Conservation (phyloP, 306 rosid genomes). For the Astragalus membranaceus region DNA sequence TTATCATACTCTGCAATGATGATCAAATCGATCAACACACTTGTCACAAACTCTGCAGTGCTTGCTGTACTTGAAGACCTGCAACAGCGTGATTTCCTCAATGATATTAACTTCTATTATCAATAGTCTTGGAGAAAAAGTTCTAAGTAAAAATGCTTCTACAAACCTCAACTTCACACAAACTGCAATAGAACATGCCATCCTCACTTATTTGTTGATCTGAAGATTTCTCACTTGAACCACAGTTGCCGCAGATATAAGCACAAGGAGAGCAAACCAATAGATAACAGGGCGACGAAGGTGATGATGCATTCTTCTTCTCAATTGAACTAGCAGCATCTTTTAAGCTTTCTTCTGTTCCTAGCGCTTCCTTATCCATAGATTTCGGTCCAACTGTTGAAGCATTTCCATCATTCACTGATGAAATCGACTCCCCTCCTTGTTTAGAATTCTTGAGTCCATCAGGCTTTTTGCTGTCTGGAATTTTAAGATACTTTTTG, state of each 20-base stretch:
- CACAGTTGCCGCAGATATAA: conserved; percentile 42
- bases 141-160: conserved; percentile 6
- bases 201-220: conserved; percentile 70
- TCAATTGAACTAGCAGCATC: conserved; percentile 28
- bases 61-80: conserved; percentile 98
- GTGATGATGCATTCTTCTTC: conserved; percentile 29
- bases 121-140: not conserved
- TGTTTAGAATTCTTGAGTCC: conserved; percentile 48
- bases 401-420: conserved; percentile 52
- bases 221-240: conserved; percentile 60
- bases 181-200: conserved; percentile 95
- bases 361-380: conserved; percentile 50
- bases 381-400: conserved; percentile 52
- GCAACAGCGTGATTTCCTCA: conserved; percentile 20
- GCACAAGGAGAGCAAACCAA: conserved; percentile 75
- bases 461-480: conserved; percentile 43
- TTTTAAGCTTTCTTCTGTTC: conserved; percentile 46
- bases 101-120: not conserved
- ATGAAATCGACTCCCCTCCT: conserved; percentile 63
- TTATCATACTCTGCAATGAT: conserved; percentile 86
- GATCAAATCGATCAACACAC: conserved; percentile 90
- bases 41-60: conserved; percentile 98
- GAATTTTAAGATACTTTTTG: conserved; percentile 67
- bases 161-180: conserved; percentile 99
- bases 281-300: conserved; percentile 40